These are phyloP conservation scores for Parachaetomium inaequale DNA, from an alignment of 495 filamentous ascomycete species.

Conservation along the genomic window DNA sequence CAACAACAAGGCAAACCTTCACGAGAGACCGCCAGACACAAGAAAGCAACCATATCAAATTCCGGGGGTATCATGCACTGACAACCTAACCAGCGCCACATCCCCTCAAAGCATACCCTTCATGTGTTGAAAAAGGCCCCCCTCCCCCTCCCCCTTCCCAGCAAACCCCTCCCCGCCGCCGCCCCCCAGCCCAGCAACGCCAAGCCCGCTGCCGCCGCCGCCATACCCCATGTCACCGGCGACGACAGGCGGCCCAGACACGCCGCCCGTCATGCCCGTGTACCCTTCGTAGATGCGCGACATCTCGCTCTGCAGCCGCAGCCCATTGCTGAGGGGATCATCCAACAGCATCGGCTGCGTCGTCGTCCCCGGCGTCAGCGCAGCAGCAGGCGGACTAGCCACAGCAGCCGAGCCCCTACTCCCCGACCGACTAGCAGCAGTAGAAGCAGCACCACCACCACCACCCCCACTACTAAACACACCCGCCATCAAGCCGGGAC, in stretches of 20 bases:
- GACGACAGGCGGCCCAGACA: background rate
- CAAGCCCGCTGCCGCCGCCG: background rate
- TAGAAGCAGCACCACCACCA: too few species aligned
- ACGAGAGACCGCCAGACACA: too few species aligned
- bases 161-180: background rate
- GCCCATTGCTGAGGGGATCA: conserved; percentile 32
- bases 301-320: conserved; percentile 46
- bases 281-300: conserved; percentile 42
- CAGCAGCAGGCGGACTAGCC: background rate
- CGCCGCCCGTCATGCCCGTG: conserved; percentile 10
- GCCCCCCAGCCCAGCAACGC: background rate
- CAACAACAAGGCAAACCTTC: too few species aligned
- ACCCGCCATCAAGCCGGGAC: too few species aligned
- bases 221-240: conserved; percentile 7
- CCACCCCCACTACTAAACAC: too few species aligned
- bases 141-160: background rate
- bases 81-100: background rate
- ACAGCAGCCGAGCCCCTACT: background rate
- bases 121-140: conserved; percentile 22
- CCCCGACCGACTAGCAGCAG: conserved; percentile 1
- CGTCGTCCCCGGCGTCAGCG: background rate
- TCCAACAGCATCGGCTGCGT: conserved; percentile 19
- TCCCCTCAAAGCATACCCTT: conserved; percentile 25
- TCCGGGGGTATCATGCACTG: background rate
- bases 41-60: too few species aligned